Evolutionary conservation across 2,329 filamentous ascomycete species (phyloP).

Genomic region (Ambrosiella xylebori): DNA sequence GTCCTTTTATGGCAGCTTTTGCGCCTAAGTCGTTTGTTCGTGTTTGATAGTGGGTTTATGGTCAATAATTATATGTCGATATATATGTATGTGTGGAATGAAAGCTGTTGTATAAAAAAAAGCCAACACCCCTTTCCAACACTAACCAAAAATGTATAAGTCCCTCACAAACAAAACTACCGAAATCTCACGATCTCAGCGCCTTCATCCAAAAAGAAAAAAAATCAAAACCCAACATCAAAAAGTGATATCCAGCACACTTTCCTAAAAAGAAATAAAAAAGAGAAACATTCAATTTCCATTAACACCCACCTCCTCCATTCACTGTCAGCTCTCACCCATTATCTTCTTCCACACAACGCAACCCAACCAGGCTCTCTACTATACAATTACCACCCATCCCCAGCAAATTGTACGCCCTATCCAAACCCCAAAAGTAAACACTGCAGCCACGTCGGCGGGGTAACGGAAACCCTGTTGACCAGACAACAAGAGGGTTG

Average conservation of each 20-base stretch:
- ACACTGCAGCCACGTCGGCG: conserved; percentile 4
- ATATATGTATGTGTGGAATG: too few relatives aligned
- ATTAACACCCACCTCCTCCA: not conserved
- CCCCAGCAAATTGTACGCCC: not conserved
- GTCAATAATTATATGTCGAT: too few relatives aligned
- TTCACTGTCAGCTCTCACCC: not conserved
- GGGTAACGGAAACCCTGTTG: conserved; percentile 9
- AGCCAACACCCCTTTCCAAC: not conserved
- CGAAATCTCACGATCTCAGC: too few relatives aligned
- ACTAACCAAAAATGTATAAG: not conserved
- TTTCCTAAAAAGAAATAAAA: not conserved
- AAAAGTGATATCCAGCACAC: not conserved
- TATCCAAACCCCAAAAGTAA: not conserved
- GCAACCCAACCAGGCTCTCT: not conserved
- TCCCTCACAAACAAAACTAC: too few relatives aligned
- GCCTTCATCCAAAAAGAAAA: not conserved
- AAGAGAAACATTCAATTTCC: conserved; percentile 2
- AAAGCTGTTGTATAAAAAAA: too few relatives aligned
- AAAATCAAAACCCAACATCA: not conserved
- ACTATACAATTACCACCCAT: not conserved
- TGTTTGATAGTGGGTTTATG: too few relatives aligned
- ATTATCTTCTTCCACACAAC: not conserved
- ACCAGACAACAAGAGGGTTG: conserved; percentile 1
- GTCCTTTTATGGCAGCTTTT: too few relatives aligned
- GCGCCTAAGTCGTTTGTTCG: too few relatives aligned